phyloP scores from a whole-genome alignment of 768 basidiomycete genomes.

The Rhizopogon vulgaris region DNA sequence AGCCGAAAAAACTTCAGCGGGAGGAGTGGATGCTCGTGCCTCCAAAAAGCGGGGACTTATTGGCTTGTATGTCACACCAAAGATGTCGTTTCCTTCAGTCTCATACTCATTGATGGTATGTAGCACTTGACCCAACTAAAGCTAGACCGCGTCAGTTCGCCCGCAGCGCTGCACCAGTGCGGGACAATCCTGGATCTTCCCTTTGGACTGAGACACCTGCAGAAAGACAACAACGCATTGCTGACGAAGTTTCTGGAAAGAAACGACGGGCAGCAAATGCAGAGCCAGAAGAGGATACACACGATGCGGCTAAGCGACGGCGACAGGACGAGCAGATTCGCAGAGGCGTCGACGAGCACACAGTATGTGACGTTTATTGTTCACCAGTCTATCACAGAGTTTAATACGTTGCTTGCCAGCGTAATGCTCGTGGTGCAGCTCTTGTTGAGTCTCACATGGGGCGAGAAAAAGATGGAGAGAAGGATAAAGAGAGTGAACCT shows the following conservation, averaged over 20 bases:
- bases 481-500: constrained; percentile 43
- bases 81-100: neutral
- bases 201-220: constrained; percentile 98
- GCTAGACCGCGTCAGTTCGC: constrained; percentile 78
- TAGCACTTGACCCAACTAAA: constrained; percentile 85
- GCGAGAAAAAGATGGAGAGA: constrained; percentile 24
- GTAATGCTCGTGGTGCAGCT: constrained; percentile 45
- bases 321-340: constrained; percentile 65
- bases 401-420: constrained; percentile 20
- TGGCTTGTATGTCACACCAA: constrained; percentile 56
- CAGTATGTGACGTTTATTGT: constrained; percentile 37
- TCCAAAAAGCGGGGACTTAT: constrained; percentile 72
- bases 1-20: constrained; percentile 73
- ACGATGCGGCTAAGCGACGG: constrained; percentile 45
- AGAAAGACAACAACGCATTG: constrained; percentile 84
- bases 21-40: constrained; percentile 99
- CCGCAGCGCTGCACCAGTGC: constrained; percentile 38
- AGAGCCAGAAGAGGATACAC: constrained; percentile 29
- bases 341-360: constrained; percentile 73
- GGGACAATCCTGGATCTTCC: constrained; percentile 44
- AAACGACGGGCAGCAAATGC: constrained; percentile 65
- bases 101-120: neutral
- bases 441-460: constrained; percentile 49
- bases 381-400: neutral
- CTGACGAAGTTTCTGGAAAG: constrained; percentile 92